phyloP scores from a whole-genome alignment of 2,329 filamentous ascomycete genomes.

The Blumeriella jaapii region DNA sequence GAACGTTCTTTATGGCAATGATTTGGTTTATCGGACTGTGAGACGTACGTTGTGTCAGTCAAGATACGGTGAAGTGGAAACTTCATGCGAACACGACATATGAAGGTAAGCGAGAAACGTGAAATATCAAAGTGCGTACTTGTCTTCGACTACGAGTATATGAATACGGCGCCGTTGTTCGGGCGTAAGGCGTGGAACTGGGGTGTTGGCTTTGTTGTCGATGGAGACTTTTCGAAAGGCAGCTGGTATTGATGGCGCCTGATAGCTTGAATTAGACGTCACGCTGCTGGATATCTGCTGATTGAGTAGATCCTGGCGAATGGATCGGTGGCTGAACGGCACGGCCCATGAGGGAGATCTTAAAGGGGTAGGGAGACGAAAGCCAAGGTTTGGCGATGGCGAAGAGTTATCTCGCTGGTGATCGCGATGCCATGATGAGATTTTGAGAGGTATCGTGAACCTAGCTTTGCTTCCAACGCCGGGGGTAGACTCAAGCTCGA shows the following conservation, averaged over 20 bases:
- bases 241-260: background rate
- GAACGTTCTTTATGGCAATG: constrained; percentile 19
- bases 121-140: constrained; percentile 8
- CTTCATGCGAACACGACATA: background rate
- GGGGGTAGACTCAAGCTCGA: constrained; percentile 11
- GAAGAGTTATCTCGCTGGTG: background rate
- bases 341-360: constrained; percentile 6
- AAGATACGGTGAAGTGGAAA: no score
- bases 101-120: background rate
- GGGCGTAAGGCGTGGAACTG: background rate
- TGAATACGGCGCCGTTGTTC: constrained; percentile 14
- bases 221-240: background rate
- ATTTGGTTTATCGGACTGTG: constrained; percentile 21
- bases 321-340: constrained; percentile 5
- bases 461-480: constrained; percentile 16
- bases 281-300: constrained; percentile 12
- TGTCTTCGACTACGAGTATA: constrained; percentile 20
- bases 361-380: constrained; percentile 1
- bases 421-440: constrained; percentile 8
- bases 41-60: constrained; percentile 4
- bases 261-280: constrained; percentile 1
- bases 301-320: constrained; percentile 12
- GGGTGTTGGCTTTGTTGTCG: background rate
- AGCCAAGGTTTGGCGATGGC: constrained; percentile 5
- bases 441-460: constrained; percentile 16